phyloP scores from a whole-genome alignment of 345 rosid species.

The Syzygium aromaticum region DNA sequence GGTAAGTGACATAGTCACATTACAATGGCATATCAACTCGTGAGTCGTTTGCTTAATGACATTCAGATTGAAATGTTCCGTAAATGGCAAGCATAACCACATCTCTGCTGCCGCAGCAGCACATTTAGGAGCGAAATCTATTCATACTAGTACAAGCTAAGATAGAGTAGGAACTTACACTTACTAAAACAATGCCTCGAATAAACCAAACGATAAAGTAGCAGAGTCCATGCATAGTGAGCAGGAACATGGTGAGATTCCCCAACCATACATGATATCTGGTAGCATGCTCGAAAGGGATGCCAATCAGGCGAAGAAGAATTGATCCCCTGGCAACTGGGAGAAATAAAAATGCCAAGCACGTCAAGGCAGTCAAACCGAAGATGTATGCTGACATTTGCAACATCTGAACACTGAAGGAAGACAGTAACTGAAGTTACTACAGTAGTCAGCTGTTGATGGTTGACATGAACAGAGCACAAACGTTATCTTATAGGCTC shows the following conservation, averaged over 20 bases:
- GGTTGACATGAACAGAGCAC: background rate
- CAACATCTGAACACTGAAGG: slow-evolving; percentile 15
- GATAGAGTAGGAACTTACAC: slow-evolving; percentile 4
- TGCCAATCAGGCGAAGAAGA: slow-evolving; percentile 15
- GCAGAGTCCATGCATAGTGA: slow-evolving; percentile 17
- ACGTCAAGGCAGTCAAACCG: slow-evolving; percentile 15
- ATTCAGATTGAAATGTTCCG: background rate
- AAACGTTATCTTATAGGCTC: background rate
- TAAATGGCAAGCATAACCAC: background rate
- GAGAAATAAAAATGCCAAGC: slow-evolving; percentile 20
- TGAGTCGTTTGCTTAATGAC: background rate
- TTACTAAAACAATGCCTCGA: background rate
- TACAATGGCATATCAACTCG: background rate
- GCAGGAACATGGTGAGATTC: slow-evolving; percentile 16
- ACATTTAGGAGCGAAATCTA: background rate
- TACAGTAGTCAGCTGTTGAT: background rate
- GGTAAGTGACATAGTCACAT: background rate
- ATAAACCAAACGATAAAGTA: slow-evolving; percentile 16
- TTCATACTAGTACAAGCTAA: background rate
- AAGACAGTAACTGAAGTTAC: background rate
- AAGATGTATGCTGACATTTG: slow-evolving; percentile 6
- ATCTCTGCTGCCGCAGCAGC: background rate
- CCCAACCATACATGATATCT: slow-evolving; percentile 30
- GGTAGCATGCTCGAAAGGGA: slow-evolving; percentile 16
- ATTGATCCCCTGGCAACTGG: slow-evolving; percentile 21